These are phyloP conservation scores for Halenospora varia DNA, from an alignment of 495 filamentous ascomycete genomes.

Conservation along the genomic window DNA sequence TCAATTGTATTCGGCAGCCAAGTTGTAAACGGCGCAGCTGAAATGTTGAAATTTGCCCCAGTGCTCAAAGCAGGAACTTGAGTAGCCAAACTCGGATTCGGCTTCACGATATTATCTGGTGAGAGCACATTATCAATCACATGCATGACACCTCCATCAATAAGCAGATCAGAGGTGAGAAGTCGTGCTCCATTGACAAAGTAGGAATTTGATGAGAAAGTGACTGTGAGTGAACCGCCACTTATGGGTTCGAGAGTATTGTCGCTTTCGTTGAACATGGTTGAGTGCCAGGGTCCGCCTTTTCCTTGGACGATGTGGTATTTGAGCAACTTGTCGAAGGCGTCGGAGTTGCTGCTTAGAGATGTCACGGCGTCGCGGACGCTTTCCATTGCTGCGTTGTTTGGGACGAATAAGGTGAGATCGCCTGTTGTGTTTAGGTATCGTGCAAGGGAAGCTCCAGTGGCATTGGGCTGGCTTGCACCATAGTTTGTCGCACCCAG, in stretches of 20 bases:
- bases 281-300: constrained; percentile 37
- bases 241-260: constrained; percentile 35
- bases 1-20: background rate
- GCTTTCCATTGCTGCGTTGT: constrained; percentile 55
- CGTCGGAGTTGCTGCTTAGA: constrained; percentile 39
- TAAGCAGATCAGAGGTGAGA: constrained; percentile 51
- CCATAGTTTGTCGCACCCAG: constrained; percentile 47
- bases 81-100: constrained; percentile 6
- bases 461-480: background rate
- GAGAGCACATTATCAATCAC: constrained; percentile 43
- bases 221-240: constrained; percentile 46
- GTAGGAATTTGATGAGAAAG: constrained; percentile 35
- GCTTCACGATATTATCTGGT: background rate
- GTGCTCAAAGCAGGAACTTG: constrained; percentile 5
- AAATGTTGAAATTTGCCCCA: background rate
- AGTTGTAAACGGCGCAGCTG: background rate
- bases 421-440: constrained; percentile 40
- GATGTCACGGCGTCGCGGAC: constrained; percentile 45
- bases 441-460: constrained; percentile 26
- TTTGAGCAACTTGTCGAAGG: constrained; percentile 39
- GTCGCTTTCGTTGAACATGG: constrained; percentile 33
- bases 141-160: constrained; percentile 65
- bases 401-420: constrained; percentile 61
- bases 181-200: constrained; percentile 46
- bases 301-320: constrained; percentile 49